Conservation (phyloP, 768 basidiomycete species). For the Suillus tomentosus region DNA sequence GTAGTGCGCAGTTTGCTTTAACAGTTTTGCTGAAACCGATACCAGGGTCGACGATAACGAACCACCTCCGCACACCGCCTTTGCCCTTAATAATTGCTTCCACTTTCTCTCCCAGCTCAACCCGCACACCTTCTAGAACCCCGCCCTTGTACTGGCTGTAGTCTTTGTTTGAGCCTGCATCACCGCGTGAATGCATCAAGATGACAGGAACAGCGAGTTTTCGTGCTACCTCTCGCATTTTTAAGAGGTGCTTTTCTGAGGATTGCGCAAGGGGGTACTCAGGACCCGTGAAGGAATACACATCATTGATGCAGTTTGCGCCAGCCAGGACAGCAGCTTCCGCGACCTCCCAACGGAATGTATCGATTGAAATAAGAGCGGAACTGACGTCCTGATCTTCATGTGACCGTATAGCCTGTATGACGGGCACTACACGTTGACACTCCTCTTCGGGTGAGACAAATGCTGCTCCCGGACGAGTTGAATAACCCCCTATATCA, state of each 20-base stretch:
- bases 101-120: slow-evolving; percentile 73
- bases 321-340: slow-evolving; percentile 74
- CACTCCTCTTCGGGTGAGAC: slow-evolving; percentile 73
- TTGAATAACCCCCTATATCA: slow-evolving; percentile 94
- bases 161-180: slow-evolving; percentile 74
- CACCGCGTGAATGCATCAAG: slow-evolving; percentile 93
- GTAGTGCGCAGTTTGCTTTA: slow-evolving; percentile 69
- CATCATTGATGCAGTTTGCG: slow-evolving; percentile 94
- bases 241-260: slow-evolving; percentile 43
- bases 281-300: slow-evolving; percentile 75
- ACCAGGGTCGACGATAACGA: slow-evolving; percentile 89
- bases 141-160: slow-evolving; percentile 49
- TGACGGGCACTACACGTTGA: slow-evolving; percentile 68
- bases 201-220: slow-evolving; percentile 75
- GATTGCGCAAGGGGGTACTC: slow-evolving; percentile 41
- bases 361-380: slow-evolving; percentile 29
- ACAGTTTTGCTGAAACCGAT: slow-evolving; percentile 91
- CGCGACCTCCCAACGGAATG: slow-evolving; percentile 77
- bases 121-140: slow-evolving; percentile 66
- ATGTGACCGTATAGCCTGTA: slow-evolving; percentile 54
- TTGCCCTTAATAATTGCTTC: slow-evolving; percentile 61
- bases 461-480: slow-evolving; percentile 75
- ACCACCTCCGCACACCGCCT: slow-evolving; percentile 83
- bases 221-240: slow-evolving; percentile 70
- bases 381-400: slow-evolving; percentile 17